phyloP scores from a whole-genome alignment of 495 filamentous ascomycete species.

The Penicillium turbatum region DNA sequence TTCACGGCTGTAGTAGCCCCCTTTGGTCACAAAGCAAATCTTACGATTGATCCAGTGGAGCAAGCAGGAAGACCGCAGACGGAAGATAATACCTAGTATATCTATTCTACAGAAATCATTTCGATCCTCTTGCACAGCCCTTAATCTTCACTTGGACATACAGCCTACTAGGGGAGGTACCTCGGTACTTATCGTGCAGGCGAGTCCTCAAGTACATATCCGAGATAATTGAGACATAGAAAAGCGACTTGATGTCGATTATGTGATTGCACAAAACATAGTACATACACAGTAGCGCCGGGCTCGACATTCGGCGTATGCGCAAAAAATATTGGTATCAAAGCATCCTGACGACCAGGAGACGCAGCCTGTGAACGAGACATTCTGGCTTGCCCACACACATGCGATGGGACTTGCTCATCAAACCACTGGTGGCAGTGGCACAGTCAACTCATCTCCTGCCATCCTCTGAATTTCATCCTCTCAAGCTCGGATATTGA shows the following conservation, averaged over 20 bases:
- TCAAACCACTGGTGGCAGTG: slow-evolving; percentile 8
- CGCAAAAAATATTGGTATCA: slow-evolving; percentile 31
- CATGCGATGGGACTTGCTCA: slow-evolving; percentile 6
- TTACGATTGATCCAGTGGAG: neutral
- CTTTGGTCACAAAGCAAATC: neutral
- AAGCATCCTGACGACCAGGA: slow-evolving; percentile 17
- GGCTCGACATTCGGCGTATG: slow-evolving; percentile 17
- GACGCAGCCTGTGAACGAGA: slow-evolving; percentile 1
- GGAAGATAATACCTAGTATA: no score
- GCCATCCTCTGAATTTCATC: slow-evolving; percentile 9
- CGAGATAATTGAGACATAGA: slow-evolving; percentile 7
- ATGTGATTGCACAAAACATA: slow-evolving; percentile 29
- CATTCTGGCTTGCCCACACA: neutral
- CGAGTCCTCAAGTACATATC: neutral
- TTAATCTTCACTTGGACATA: no score
- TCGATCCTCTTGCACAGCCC: no score
- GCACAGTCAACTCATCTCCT: slow-evolving; percentile 12
- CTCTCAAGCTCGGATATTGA: slow-evolving; percentile 1
- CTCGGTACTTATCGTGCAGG: no score
- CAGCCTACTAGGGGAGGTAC: neutral
- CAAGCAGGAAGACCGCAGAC: no score
- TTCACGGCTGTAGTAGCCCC: neutral
- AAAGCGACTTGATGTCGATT: slow-evolving; percentile 25
- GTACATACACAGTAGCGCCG: slow-evolving; percentile 27
- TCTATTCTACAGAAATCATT: no score